Percentiles rank a stretch among this genome's conserved stretches.
Evolutionary conservation across 495 filamentous ascomycete genomes (phyloP).

Genomic region (Tuber calosporum): DNA sequence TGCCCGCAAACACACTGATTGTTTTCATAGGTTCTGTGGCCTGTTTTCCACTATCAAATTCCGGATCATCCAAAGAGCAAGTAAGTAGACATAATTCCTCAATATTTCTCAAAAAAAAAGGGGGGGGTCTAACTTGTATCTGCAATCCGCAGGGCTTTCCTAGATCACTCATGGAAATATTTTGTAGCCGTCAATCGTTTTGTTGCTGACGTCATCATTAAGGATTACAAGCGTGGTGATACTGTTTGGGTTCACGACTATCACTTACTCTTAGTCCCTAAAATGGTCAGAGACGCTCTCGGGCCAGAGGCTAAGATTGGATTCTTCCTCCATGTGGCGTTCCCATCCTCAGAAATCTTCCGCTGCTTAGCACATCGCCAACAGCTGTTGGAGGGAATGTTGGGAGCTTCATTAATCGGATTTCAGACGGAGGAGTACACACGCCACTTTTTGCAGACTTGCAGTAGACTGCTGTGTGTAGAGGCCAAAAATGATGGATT

Average conservation of each 20-base stretch:
- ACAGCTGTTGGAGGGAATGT: slow-evolving; percentile 78
- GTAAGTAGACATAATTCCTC: slow-evolving; percentile 28
- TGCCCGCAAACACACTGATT: background rate
- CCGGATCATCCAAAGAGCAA: slow-evolving; percentile 96
- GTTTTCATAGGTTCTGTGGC: slow-evolving; percentile 63
- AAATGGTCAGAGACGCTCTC: slow-evolving; percentile 76
- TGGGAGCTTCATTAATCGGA: slow-evolving; percentile 81
- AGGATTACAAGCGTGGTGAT: slow-evolving; percentile 85
- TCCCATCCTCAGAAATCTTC: slow-evolving; percentile 92
- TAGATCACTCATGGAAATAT: slow-evolving; percentile 91
- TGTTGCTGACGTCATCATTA: slow-evolving; percentile 79
- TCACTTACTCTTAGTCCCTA: slow-evolving; percentile 82
- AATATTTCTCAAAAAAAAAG: slow-evolving; percentile 1
- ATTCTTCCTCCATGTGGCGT: slow-evolving; percentile 89
- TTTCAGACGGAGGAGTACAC: slow-evolving; percentile 92
- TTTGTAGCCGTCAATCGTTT: slow-evolving; percentile 85
- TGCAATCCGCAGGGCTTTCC: slow-evolving; percentile 57
- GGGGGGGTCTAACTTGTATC: background rate
- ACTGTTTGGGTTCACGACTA: slow-evolving; percentile 93
- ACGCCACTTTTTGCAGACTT: slow-evolving; percentile 87
- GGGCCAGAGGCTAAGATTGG: slow-evolving; percentile 85
- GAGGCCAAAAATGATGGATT: slow-evolving; percentile 82
- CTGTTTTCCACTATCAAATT: slow-evolving; percentile 92
- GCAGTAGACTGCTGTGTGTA: slow-evolving; percentile 75
- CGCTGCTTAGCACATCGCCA: slow-evolving; percentile 77